phyloP scores from a whole-genome alignment of 1,284 basidiomycete genomes.

The Pseudozyma sp. region DNA sequence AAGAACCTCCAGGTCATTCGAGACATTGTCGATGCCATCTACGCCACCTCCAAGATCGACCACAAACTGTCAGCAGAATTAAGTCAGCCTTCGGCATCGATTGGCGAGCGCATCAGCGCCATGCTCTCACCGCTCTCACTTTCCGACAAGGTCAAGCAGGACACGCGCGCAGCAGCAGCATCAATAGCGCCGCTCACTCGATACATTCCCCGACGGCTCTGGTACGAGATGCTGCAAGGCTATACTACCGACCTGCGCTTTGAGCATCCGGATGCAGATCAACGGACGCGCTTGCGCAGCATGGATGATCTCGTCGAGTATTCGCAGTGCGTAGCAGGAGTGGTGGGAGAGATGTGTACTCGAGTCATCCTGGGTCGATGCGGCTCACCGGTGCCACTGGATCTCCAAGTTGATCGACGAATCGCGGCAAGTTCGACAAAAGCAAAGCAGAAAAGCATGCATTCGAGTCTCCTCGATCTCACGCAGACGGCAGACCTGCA shows the following conservation, averaged over 20 bases:
- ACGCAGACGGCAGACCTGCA: constrained; percentile 16
- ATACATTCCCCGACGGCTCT: constrained; percentile 52
- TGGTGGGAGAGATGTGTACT: constrained; percentile 62
- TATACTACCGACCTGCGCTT: constrained; percentile 52
- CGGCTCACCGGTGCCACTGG: constrained; percentile 31
- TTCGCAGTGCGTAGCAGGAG: constrained; percentile 60
- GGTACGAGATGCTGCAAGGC: constrained; percentile 59
- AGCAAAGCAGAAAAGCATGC: not conserved
- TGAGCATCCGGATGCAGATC: constrained; percentile 23
- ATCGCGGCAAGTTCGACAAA: constrained; percentile 11
- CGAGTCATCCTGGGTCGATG: constrained; percentile 55
- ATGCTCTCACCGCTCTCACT: constrained; percentile 16
- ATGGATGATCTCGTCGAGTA: constrained; percentile 58
- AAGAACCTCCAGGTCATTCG: constrained; percentile 31
- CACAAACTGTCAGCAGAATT: not conserved
- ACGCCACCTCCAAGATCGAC: constrained; percentile 1
- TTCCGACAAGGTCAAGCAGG: constrained; percentile 19
- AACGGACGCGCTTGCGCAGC: constrained; percentile 17
- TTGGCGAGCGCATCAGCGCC: constrained; percentile 25
- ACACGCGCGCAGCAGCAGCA: constrained; percentile 46
- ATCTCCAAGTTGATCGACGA: constrained; percentile 33
- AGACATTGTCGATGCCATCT: constrained; percentile 40
- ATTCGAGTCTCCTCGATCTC: constrained; percentile 10
- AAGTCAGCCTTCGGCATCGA: not conserved
- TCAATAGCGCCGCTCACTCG: constrained; percentile 50